Evolutionary conservation across 148 eudicot species (phyloP).

Genomic region (Rheum nobile): DNA sequence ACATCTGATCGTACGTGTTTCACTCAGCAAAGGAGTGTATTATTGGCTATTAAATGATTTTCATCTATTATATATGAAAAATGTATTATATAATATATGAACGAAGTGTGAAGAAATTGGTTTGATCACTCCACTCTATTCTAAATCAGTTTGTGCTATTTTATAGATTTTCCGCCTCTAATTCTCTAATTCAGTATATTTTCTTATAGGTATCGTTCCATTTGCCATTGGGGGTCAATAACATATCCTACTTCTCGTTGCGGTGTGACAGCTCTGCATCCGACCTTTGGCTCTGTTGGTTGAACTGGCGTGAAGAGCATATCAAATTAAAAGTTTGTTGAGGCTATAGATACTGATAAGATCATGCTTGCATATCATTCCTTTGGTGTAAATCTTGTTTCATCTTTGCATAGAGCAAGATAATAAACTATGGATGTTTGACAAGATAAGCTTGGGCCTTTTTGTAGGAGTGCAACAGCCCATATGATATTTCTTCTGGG

Average conservation of each 20-base stretch:
- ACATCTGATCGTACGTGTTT: no score
- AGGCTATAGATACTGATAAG: not conserved
- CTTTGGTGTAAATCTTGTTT: not conserved
- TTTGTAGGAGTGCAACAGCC: conserved; percentile 82
- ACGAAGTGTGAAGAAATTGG: no score
- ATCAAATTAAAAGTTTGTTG: conserved; percentile 89
- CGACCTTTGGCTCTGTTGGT: conserved; percentile 79
- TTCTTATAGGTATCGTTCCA: conserved; percentile 63
- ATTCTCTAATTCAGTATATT: no score
- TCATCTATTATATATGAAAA: no score
- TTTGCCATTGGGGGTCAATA: conserved; percentile 95
- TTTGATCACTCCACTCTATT: no score
- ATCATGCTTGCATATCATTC: not conserved
- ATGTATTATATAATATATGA: no score
- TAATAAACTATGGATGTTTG: not conserved
- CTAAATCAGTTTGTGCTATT: no score
- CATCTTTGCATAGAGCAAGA: not conserved
- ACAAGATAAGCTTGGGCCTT: conserved; percentile 93
- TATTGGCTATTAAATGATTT: no score
- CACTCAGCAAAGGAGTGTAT: no score
- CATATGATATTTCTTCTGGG: conserved; percentile 68
- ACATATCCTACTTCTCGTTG: conserved; percentile 86
- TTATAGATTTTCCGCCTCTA: no score
- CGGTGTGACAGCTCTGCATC: conserved; percentile 82
- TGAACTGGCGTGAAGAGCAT: conserved; percentile 89